Evolutionary conservation across 1,139 yeast genomes (phyloP).

Genomic region (Candida mesenterica): DNA sequence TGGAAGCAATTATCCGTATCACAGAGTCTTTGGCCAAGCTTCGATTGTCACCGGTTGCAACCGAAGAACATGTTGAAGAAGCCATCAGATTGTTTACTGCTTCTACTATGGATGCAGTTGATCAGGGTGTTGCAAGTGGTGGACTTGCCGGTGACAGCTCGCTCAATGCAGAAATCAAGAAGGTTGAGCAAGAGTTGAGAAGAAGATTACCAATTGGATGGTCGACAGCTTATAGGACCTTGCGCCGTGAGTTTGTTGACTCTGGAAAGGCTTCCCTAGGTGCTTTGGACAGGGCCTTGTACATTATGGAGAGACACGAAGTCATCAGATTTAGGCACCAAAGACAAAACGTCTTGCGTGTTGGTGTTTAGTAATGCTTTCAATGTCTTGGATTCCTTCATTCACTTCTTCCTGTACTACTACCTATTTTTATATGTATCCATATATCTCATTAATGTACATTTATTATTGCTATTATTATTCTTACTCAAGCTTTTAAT

Average conservation of each 20-base stretch:
- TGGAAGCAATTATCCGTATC: constrained; percentile 95
- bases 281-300: constrained; percentile 82
- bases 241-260: constrained; percentile 81
- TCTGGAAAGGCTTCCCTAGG: constrained; percentile 62
- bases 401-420: constrained; percentile 11
- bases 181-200: constrained; percentile 80
- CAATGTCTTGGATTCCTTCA: constrained; percentile 3
- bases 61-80: constrained; percentile 89
- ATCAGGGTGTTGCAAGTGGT: constrained; percentile 64
- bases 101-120: constrained; percentile 97
- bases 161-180: constrained; percentile 66
- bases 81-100: constrained; percentile 93
- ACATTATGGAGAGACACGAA: constrained; percentile 81
- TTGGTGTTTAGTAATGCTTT: constrained; percentile 62
- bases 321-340: constrained; percentile 86
- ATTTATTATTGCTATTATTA: neutral
- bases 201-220: constrained; percentile 95
- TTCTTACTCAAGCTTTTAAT: constrained; percentile 38
- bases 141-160: constrained; percentile 46
- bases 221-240: constrained; percentile 86
- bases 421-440: neutral
- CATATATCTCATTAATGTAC: neutral
- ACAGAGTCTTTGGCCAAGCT: constrained; percentile 92
- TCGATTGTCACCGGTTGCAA: constrained; percentile 78
- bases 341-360: constrained; percentile 79